Evolutionary conservation across 2,329 filamentous ascomycete genomes (phyloP).

Genomic region (Penicillium sp.): DNA sequence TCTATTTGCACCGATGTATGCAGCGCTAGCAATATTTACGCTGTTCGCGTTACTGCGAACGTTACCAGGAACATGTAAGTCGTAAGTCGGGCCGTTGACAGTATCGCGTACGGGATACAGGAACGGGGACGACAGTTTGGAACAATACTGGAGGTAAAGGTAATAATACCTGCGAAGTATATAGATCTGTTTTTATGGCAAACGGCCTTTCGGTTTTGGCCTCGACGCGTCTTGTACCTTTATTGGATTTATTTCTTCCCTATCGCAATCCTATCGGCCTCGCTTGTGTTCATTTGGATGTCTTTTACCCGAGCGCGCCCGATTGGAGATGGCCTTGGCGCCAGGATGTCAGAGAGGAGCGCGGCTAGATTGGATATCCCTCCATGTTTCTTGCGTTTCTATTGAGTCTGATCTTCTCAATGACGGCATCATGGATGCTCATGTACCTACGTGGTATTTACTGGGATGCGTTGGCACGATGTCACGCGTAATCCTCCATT

Average conservation of each 20-base stretch:
- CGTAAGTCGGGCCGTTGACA: conserved; percentile 5
- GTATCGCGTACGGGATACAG: conserved; percentile 21
- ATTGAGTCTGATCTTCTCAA: neutral
- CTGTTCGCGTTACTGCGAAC: conserved; percentile 10
- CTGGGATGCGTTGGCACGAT: neutral
- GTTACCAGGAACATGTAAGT: conserved; percentile 24
- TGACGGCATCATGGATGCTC: neutral
- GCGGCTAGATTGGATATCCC: neutral
- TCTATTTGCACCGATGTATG: neutral
- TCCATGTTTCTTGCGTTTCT: neutral
- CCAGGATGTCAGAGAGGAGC: neutral
- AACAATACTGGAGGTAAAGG: conserved; percentile 12
- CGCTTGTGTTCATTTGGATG: conserved; percentile 2
- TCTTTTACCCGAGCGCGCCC: conserved; percentile 10
- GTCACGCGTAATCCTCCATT: conserved; percentile 6
- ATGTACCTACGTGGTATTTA: neutral
- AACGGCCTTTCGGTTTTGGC: neutral
- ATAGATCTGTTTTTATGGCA: neutral
- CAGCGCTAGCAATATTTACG: conserved; percentile 4
- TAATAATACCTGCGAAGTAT: conserved; percentile 18
- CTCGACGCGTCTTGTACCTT: neutral
- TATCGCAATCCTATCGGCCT: neutral
- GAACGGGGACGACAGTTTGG: conserved; percentile 3
- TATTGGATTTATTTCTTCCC: neutral
- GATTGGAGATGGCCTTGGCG: conserved; percentile 6